phyloP scores from a whole-genome alignment of 257 asterid species.

The Przewalskia tangutica region DNA sequence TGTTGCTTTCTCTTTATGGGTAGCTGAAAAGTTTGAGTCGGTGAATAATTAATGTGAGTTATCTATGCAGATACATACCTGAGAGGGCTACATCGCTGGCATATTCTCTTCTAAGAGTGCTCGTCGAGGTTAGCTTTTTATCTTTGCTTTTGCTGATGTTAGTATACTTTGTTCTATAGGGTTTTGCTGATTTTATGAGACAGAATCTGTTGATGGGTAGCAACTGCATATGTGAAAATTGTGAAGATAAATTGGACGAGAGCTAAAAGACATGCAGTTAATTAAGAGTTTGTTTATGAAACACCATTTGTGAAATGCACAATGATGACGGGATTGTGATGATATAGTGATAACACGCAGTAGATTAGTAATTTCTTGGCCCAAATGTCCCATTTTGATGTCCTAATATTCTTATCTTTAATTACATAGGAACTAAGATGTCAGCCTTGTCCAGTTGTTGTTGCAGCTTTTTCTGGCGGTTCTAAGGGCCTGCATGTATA shows the following conservation, averaged over 20 bases:
- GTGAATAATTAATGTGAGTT: not conserved
- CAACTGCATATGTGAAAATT: not conserved
- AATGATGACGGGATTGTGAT: not conserved
- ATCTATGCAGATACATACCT: constrained; percentile 55
- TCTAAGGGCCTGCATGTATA: constrained; percentile 90
- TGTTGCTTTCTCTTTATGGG: not conserved
- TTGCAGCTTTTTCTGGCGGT: constrained; percentile 72
- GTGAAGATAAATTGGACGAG: not conserved
- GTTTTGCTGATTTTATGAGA: not conserved
- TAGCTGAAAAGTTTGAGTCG: constrained; percentile 3
- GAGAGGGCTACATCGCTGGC: constrained; percentile 85
- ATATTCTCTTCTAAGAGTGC: constrained; percentile 51
- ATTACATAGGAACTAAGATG: constrained; percentile 53
- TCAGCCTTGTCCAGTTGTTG: constrained; percentile 63
- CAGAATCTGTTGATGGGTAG: not conserved
- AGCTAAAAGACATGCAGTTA: not conserved
- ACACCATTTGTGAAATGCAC: not conserved
- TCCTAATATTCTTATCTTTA: constrained; percentile 3
- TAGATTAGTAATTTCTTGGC: not conserved
- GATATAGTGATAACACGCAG: not conserved
- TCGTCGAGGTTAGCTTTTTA: constrained; percentile 46
- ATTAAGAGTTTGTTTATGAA: not conserved
- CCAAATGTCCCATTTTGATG: not conserved
- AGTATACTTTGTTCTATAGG: not conserved
- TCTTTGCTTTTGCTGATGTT: not conserved